phyloP scores from a whole-genome alignment of 2,329 filamentous ascomycete genomes.

The Penicillium italicum region DNA sequence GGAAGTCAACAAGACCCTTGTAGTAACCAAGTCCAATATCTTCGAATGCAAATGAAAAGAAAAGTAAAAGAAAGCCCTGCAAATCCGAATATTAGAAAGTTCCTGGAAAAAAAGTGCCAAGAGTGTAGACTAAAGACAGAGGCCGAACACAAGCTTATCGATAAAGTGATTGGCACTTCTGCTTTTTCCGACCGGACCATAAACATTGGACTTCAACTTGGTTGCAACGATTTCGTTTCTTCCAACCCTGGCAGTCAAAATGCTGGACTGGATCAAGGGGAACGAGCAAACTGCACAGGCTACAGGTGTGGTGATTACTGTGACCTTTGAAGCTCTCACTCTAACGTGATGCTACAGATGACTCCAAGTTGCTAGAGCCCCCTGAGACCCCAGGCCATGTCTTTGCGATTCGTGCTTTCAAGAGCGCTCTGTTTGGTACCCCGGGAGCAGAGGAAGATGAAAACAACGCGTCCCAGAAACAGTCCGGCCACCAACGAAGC shows the following conservation, averaged over 20 bases:
- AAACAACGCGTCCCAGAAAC: constrained; percentile 16
- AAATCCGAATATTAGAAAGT: background rate
- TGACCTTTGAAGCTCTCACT: background rate
- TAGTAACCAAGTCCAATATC: background rate
- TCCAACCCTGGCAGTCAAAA: constrained; percentile 4
- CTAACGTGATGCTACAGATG: constrained; percentile 22
- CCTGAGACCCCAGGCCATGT: constrained; percentile 64
- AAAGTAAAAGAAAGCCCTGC: background rate
- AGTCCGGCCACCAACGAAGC: constrained; percentile 18
- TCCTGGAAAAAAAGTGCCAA: background rate
- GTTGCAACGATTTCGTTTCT: background rate
- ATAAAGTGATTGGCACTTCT: constrained; percentile 13
- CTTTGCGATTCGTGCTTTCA: constrained; percentile 65
- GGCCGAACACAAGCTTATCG: constrained; percentile 1
- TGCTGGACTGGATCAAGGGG: constrained; percentile 28
- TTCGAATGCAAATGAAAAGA: background rate
- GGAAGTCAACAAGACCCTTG: background rate
- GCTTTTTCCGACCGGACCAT: constrained; percentile 19
- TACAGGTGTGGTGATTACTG: constrained; percentile 14
- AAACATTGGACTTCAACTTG: constrained; percentile 30
- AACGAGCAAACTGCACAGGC: constrained; percentile 14
- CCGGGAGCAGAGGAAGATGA: constrained; percentile 51
- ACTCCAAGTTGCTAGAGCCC: constrained; percentile 55
- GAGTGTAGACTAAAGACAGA: background rate
- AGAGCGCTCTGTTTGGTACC: constrained; percentile 62